Base-by-base conservation (phyloP, 805 yeast species). In the Candida anglica region DNA sequence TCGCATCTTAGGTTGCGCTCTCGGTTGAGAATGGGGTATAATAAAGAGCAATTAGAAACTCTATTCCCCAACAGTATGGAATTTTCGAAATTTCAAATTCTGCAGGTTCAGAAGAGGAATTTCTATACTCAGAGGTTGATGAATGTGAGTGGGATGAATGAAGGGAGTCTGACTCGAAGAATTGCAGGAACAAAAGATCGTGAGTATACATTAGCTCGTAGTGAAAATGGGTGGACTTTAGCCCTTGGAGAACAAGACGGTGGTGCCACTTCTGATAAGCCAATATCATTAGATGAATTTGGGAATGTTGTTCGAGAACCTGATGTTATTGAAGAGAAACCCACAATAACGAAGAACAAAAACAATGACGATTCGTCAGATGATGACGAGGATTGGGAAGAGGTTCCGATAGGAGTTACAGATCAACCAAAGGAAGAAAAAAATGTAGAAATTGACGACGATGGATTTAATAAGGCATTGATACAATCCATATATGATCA, bases 21-120 rank as follows among this genome's bases (percentile, higher is more conserved):
- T 0, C 65, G 99, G 38, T 71, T 93, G 53, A 78, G 99, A 62
- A 81, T 93, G 95, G 99, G 99, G 1, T 89, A 85, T 51, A 70
- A 91, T 0, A 86, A 88, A 37, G 88, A 85, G n/a, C 97, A 93
- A 50, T 65, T 93, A 22, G 85, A 86, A 43, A 63, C 74, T 4
- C 62, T 87, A 35, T 93, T 91, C 47, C 95, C 96, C 0, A 71
- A 85, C 48, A 77, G 89, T 34, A 71, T 86, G 76, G 96, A 88
- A 40, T 93, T 93, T 49, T 88, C 97, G 13, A 81, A 75, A 47
- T 93, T 93, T 56, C 99, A 93, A 56, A 86, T 93, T 40, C 79
- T 85, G 46, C 85, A 91, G 75, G 98, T 93, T 1, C 84, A 86
- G 45, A 87, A 87, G 53, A 71, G 99, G 41, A 93, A 93, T 55